Evolutionary conservation across 192 early-diverging fungal species (phyloP), one percentile per base, ranked within the genome.

Genomic region (Backusella australiensis): DNA sequence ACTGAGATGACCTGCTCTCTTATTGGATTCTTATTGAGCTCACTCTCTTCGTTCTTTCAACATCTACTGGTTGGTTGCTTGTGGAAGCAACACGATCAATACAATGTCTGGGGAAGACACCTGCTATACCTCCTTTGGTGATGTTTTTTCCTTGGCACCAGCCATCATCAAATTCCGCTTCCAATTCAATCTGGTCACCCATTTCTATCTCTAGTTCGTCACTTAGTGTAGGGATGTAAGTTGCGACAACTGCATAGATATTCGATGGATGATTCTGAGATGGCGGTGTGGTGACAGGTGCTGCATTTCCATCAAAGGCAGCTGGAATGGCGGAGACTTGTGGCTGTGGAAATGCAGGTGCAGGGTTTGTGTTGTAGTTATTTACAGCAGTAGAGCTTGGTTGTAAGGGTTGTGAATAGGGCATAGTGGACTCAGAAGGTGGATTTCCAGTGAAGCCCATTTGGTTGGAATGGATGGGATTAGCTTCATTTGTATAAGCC

Each of bases 161-260:
- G 11, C 89, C 89, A 79, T 90, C 89, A 74, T 90, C 89, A 66
- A 85, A 90, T 65, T 86, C 85, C 38, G 80, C 79, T 15, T 87
- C 63, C 29, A 90, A 81, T 6, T 85, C 82, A 34, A 90, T 83
- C 7, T 84, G 84, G 36, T 90, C 89, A 17, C 87, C 86, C 17
- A 72, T 65, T 70, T 85, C 81, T 59, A 90, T 83, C 73, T 86
- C 86, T 49, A 90, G 80, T 75, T 90, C 89, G 67, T 90, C 89
- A 23, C 81, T 82, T 26, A 90, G 53, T 3, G 87, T 85, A 6
- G 89, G 89, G 26, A 81, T 85, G 49, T 88, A 88, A 34, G 83
- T 86, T 14, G 82, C 71, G 3, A 85, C 67, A 5, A 87, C 87
- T 26, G 49, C 80, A 44, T 79, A 90, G 29, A 82, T 80, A 34